Percentiles rank a stretch among this genome's conserved stretches.
Conservation (phyloP, 2,329 filamentous ascomycete genomes). For the Nakataea oryzae region DNA sequence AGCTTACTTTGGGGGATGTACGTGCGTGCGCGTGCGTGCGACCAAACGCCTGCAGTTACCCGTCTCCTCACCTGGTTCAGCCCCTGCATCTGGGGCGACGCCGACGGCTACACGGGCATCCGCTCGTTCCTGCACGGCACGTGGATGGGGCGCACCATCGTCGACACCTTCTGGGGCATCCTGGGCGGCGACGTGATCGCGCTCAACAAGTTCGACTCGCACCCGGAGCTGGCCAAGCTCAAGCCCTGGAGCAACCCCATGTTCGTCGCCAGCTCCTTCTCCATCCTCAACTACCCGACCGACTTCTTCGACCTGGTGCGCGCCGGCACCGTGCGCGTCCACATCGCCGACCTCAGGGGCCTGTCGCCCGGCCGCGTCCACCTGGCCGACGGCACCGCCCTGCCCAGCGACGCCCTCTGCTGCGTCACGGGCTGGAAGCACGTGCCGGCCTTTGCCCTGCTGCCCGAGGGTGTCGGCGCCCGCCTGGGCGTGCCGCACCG, state of each 20-base stretch:
- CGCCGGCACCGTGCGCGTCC: constrained; percentile 37
- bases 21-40: neutral
- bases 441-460: constrained; percentile 39
- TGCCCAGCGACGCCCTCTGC: constrained; percentile 40
- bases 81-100: constrained; percentile 61
- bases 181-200: constrained; percentile 44
- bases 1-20: neutral
- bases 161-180: constrained; percentile 46
- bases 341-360: constrained; percentile 38
- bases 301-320: constrained; percentile 47
- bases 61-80: constrained; percentile 64
- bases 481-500: constrained; percentile 38
- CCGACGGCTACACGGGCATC: constrained; percentile 46
- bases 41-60: constrained; percentile 26
- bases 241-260: constrained; percentile 40
- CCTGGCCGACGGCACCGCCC: constrained; percentile 34
- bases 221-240: constrained; percentile 41
- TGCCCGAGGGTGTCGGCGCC: constrained; percentile 31
- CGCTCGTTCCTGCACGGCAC: constrained; percentile 48
- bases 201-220: constrained; percentile 41
- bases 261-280: constrained; percentile 43
- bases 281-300: constrained; percentile 49
- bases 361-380: constrained; percentile 35
- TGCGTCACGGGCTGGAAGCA: constrained; percentile 51
- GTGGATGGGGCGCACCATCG: constrained; percentile 41